Base-by-base conservation (phyloP, 768 basidiomycete species). In the Rickenella mellea region DNA sequence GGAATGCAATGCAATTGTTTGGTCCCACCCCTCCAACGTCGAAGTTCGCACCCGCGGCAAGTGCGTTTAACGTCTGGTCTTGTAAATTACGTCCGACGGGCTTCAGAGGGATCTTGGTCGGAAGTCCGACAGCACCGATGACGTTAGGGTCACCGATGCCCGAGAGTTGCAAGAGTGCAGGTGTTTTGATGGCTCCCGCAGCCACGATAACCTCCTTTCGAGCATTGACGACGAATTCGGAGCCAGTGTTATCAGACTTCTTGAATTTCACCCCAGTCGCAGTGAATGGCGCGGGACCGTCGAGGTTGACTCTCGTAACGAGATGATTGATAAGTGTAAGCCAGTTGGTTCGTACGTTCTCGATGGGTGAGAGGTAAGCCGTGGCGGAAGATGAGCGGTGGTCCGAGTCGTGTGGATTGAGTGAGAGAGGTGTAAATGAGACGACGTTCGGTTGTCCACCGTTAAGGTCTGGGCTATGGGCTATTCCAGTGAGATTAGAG, bases 71-170 rank as follows among this genome's bases (percentile, higher is more conserved):
- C 5, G 70, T 62, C 60, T 75, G 73, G 49, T 77, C 76, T 52
- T 77, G 75, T 20, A 78, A 63, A 52, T 79, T 77, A 55, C 64
- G 66, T 5, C 75, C 75, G 4, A 78, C 74, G 4, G 65, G 67
- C 47, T 64, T 64, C 22, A 76, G 57, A 42, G 73, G 55, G 29
- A 76, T 57, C 14, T 60, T 55, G 4, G 69, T 65, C 11, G 49
- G 53, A 51, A 80, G 74, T 0, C 69, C 73, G 17, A 78, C 60
- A 1, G 66, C 58, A 1, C 50, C 51, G 1, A 79, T 68, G 17
- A 71, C 31, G 8, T 54, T 53, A 0, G 70, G 56, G 51, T 76
- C 73, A 2, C 76, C 78, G 43, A 79, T 70, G 0, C 76, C 78
- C 10, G 75, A 78, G 1, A 74, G 65, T 52, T 76, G 73, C 11